Base-by-base conservation (phyloP, 495 filamentous ascomycete species). In the Penicillium flavigenum region DNA sequence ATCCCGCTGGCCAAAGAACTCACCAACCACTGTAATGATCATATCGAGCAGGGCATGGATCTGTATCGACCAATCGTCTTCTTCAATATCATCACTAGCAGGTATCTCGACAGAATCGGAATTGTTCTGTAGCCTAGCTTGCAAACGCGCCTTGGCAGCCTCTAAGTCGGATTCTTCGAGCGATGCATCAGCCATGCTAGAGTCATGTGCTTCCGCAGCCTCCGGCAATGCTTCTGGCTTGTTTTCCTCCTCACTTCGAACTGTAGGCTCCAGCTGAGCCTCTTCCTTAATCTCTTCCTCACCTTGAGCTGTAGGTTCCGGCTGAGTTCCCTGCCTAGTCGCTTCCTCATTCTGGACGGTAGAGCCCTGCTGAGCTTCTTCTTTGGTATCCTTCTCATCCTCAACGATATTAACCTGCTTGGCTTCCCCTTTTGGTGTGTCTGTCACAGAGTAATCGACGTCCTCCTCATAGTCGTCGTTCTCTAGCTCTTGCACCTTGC, bases 1-100 rank as follows among this genome's bases (percentile, higher is more conserved):
- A 72, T 98, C 94, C 54, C 86, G 79, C 75, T 98, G 94, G 3
- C 94, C 92, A 71, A 88, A 98, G 63, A 88, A 85, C 72, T 96
- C 91, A 61, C 91, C 94, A 39, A 88, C 87, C 27, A 98, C 79
- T 0, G 89, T 92, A 51, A 98, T 79, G 56, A 96, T 89, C 89
- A 96, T 96, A 68, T 96, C 93, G 7, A 96, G 77, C 53, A 88
- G 87, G 22, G 73, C 72, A 50, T 73, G 69, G 36, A 62, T 71
- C 52, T 74, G 74, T 38, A 63, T 65, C 14, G 34, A 39, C 39
- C 43, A 64, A 61, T 56, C 16, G 36, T 63, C 69, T 10, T 61
- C 44, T 14, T 46, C 44, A 27, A 45, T 27, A 6, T 58, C 7
- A 17, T 60, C 47, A 14, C 49, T 16, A 19, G 24, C 22, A 39